Base-by-base conservation (phyloP, 345 rosid species). In the Conringia planisiliqua region DNA sequence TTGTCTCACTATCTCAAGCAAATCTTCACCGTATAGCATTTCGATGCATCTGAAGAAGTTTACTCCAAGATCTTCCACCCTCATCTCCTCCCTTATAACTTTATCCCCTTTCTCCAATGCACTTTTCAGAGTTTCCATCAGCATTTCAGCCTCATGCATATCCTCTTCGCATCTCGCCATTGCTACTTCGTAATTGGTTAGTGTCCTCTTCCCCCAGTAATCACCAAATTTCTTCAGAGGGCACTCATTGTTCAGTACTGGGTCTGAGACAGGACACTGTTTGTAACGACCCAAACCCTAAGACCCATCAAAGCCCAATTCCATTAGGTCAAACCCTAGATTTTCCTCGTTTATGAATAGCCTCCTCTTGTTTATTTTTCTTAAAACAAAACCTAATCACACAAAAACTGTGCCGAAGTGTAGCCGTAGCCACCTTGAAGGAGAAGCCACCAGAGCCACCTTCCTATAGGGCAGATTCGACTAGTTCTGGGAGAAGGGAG, bases 151-250 rank as follows among this genome's bases (percentile, higher is more conserved):
- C 52, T 73, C 56, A 16, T 5, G 32, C 65, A 73, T 73, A 1
- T 73, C 6, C 3, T 73, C 48, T 64, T 73, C 71, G 57, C 77
- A 64, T 6, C 35, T 3, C 16, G 51, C 11, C 63, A 63, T 30
- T 13, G 16, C 65, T 43, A 3, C 27, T 43, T 73, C 63, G 47
- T 14, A 5, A 2, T 14, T 10, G 12, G 33, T 18, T 42, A 16
- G 55, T 11, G 13, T 10, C 33, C 43, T 69, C 6, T 4, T 0
- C 29, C 2, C 17, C 12, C 5, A 10, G 3, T n/a, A n/a, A 22
- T 3, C 13, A 4, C 2, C 26, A 3, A n/a, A n/a, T 22, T 6
- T 12, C 33, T 1, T 18, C 46, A 3, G 33, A 66, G 8, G 2
- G 43, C 1, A 32, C 35, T 6, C 7, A 7, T 32, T 32, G 44